These are phyloP conservation scores for Pittosporum tobira DNA, from an alignment of 129 eudicot species.

Conservation along the genomic window DNA sequence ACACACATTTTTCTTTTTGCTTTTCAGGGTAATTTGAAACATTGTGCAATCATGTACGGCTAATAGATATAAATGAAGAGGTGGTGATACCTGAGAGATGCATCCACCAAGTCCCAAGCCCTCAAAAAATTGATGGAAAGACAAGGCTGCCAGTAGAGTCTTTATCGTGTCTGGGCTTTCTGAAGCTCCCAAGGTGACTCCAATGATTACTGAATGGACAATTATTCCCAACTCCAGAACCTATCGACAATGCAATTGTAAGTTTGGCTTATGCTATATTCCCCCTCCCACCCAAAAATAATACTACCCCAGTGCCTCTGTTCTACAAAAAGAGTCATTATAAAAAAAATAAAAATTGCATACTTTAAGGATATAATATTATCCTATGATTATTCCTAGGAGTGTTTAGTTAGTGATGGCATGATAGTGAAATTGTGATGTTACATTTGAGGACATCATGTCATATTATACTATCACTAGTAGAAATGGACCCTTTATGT, in stretches of 20 bases:
- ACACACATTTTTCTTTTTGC: background rate
- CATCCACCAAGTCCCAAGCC: conserved; percentile 90
- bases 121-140: conserved; percentile 78
- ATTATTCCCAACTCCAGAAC: conserved; percentile 72
- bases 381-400: no score
- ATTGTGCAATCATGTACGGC: background rate
- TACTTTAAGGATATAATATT: no score
- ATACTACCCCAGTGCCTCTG: no score
- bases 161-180: conserved; percentile 45
- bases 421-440: no score
- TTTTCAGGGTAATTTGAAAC: background rate
- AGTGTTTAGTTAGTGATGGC: no score
- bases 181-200: conserved; percentile 62
- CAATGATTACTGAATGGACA: conserved; percentile 68
- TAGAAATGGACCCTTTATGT: no score
- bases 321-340: no score
- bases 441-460: no score
- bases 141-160: conserved; percentile 61
- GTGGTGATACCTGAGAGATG: conserved; percentile 54
- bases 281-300: background rate
- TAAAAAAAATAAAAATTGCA: background rate
- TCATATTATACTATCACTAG: no score
- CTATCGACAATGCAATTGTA: conserved; percentile 16
- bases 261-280: background rate
- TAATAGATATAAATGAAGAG: background rate